These are phyloP conservation scores for Sphagnum contortum DNA, from an alignment of 225 moss, liverwort and hornwort genomes.

Conservation along the genomic window DNA sequence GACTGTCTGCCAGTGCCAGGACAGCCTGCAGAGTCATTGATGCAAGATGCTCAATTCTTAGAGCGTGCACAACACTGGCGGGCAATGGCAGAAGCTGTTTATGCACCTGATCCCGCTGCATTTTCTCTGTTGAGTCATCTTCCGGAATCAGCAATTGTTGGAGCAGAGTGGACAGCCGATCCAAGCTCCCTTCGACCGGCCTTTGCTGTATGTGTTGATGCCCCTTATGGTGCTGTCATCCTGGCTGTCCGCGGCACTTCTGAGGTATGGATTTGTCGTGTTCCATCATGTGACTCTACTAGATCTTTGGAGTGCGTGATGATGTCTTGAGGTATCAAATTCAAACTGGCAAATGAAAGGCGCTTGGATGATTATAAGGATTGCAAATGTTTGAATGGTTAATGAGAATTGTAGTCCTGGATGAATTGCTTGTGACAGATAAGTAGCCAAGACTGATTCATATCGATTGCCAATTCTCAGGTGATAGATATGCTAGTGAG, in stretches of 20 bases:
- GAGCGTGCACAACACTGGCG: conserved; percentile 52
- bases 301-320: no score
- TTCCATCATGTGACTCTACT: background rate
- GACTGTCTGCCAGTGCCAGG: conserved; percentile 31
- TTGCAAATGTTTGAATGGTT: no score
- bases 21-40: conserved; percentile 24
- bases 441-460: no score
- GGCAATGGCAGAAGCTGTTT: conserved; percentile 39
- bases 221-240: conserved; percentile 46
- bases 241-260: conserved; percentile 54
- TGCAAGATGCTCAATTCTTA: conserved; percentile 25
- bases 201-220: conserved; percentile 39
- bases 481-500: conserved; percentile 48
- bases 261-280: conserved; percentile 12
- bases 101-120: conserved; percentile 33
- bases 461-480: background rate
- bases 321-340: no score
- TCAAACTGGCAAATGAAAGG: no score
- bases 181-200: conserved; percentile 38
- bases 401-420: no score
- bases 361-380: no score
- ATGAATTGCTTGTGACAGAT: no score
- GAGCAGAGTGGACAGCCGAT: conserved; percentile 23
- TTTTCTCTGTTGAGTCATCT: conserved; percentile 45
- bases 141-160: conserved; percentile 43